Conservation (phyloP, 2,329 filamentous ascomycete genomes). For the Curvularia verruculosa region DNA sequence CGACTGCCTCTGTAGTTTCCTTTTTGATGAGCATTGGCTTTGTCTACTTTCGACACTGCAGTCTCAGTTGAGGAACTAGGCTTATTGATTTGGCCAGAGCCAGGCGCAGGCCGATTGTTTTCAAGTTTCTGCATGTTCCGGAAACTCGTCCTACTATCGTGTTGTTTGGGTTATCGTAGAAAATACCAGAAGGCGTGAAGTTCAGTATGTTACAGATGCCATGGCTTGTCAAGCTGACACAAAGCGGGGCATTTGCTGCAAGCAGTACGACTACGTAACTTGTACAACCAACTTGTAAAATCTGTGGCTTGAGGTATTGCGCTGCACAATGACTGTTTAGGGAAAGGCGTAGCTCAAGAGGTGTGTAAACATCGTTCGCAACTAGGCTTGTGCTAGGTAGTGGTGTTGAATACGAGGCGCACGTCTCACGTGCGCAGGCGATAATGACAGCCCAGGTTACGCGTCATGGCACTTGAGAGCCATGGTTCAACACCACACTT, state of each 20-base stretch:
- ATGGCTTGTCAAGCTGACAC: not conserved
- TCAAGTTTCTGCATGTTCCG: not conserved
- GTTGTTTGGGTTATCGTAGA: not conserved
- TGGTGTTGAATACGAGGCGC: conserved; percentile 1
- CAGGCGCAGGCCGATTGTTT: not conserved
- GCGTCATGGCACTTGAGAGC: conserved; percentile 19
- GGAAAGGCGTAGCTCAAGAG: not conserved
- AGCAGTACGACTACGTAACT: not conserved
- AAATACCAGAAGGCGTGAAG: not conserved
- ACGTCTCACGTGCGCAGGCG: conserved; percentile 18
- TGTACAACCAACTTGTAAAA: not conserved
- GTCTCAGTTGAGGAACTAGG: not conserved
- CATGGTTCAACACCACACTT: not conserved
- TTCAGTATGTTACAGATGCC: not conserved
- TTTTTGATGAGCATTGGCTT: not conserved
- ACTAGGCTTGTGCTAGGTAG: not conserved
- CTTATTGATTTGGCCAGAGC: not conserved
- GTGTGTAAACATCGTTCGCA: not conserved
- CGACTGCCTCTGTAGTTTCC: not conserved
- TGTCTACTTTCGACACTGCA: not conserved
- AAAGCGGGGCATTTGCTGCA: not conserved
- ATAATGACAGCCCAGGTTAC: conserved; percentile 20
- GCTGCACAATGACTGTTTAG: not conserved
- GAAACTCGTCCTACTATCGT: not conserved
- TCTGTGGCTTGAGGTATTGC: not conserved